Evolutionary conservation across 2,329 filamentous ascomycete genomes (phyloP), one percentile per base, ranked within the genome.

Genomic region (Fusarium brevicatenulatum): DNA sequence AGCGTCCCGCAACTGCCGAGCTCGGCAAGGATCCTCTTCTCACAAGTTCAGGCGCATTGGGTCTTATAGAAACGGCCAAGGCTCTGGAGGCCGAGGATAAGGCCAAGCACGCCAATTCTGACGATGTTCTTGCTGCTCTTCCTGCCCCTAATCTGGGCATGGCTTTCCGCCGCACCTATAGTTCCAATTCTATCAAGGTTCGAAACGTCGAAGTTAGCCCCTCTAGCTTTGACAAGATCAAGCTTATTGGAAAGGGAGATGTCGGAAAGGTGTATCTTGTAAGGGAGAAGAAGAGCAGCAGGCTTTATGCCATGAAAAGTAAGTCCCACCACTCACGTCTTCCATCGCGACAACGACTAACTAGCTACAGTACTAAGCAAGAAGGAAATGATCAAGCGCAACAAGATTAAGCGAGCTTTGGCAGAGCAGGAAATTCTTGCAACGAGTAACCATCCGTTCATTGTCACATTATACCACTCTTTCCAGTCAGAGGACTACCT

Each of bases 351-450:
- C 28, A 32, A 36, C 19, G 25, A 77, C 83, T 88, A 77, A 88
- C 81, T 61, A 47, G 57, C 57, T 59, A 21, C 80, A 98, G 96
- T 99, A 10, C 82, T 99, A 83, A 98, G 95, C 88, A 99, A 99
- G 85, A 98, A 98, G 87, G 96, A 99, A 83, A 99, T 99, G 96
- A 99, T 99, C 84, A 99, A 99, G 86, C 93, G 96, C 66, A 99
- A 99, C 87, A 99, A 99, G 89, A 99, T 99, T 85, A 99, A 99
- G 89, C 91, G 96, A 80, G 96, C 96, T 19, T 87, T 99, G 76
- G 96, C 96, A 42, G 96, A 99, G 84, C 96, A 98, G 81, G 96
- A 99, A 83, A 99, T 99, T 74, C 86, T 99, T 60, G 96, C 96
- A 13, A 99, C 96, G 46, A 98, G 95, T 86, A 99, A 99, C 78